Evolutionary conservation across 2,329 filamentous ascomycete species (phyloP), one percentile per base, ranked within the genome.

Genomic region (Acrodontium crateriforme): DNA sequence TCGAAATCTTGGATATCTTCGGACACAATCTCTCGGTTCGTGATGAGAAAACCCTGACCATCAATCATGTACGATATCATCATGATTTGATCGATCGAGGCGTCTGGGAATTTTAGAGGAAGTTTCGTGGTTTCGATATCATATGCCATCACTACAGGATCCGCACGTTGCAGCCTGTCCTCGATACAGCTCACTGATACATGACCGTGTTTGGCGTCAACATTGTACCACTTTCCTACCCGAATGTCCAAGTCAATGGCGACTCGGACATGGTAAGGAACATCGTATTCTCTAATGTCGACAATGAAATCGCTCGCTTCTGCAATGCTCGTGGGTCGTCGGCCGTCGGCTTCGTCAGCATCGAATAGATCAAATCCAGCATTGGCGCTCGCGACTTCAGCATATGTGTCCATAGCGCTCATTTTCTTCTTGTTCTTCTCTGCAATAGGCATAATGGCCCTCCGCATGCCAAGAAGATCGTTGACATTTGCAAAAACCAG

Each of bases 21-120:
- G 0, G 87, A 93, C 7, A 98, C 84, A 35, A 98, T 92, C 51
- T 95, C 85, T 46, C 91, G 74, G 51, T 98, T 98, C 4, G 89
- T 98, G 55, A 98, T 95, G 18, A 98, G 65, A 45, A 95, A 98
- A 4, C 89, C 89, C 56, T 93, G 85, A 1, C 89, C 91, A 45
- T 98, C 89, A 46, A 98, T 95, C 91, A 98, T 98, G 62, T 98
- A 98, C 17, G 91, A 98, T 53, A 98, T 87, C 89, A 98, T 98
- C 85, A 98, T 98, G 49, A 98, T 78, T 53, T 93, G 87, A 58
- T 98, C 89, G 38, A 93, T 77, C 3, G 84, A 71, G 2, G 89
- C 77, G 50, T 98, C 91, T 15, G 89, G 91, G 44, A 98, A 98
- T 54, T 98, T 98, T 30, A 98, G 64, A 2, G 91, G 89, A 10